A percentile compares a stretch with the other conserved stretches of the same genome.
phyloP scores from a whole-genome alignment of 2,329 filamentous ascomycete genomes.

The Lizonia empirigonia region DNA sequence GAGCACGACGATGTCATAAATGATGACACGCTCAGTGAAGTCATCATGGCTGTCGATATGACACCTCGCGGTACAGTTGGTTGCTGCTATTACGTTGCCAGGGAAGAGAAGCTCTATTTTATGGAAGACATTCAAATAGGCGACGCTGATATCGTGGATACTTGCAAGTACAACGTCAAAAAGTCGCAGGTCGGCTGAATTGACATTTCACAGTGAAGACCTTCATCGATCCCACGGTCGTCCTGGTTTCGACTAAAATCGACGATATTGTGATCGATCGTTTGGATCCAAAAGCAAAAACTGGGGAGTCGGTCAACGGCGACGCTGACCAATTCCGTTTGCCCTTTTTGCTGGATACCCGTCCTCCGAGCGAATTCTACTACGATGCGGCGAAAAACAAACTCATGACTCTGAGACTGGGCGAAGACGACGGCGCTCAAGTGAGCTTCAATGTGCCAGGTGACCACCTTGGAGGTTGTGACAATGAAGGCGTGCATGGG shows the following conservation, averaged over 20 bases:
- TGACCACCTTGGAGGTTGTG: constrained; percentile 50
- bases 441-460: constrained; percentile 68
- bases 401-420: constrained; percentile 64
- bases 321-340: constrained; percentile 57
- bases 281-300: constrained; percentile 53
- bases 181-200: background rate
- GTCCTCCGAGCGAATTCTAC: constrained; percentile 74
- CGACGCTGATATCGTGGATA: constrained; percentile 65
- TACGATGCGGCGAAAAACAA: constrained; percentile 70
- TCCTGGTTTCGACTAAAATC: constrained; percentile 63
- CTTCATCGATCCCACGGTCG: constrained; percentile 65
- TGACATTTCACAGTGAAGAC: constrained; percentile 57
- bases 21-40: constrained; percentile 63
- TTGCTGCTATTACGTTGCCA: constrained; percentile 80
- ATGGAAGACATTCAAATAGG: constrained; percentile 77
- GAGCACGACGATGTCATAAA: constrained; percentile 43
- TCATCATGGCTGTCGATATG: constrained; percentile 81
- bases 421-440: constrained; percentile 53
- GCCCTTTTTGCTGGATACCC: constrained; percentile 68
- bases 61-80: constrained; percentile 73
- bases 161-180: constrained; percentile 41
- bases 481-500: constrained; percentile 57
- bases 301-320: constrained; percentile 36
- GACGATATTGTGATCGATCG: constrained; percentile 56
- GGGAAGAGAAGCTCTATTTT: constrained; percentile 72